Conservation (phyloP, 2,329 filamentous ascomycete genomes). For the Penicillium concentricum region DNA sequence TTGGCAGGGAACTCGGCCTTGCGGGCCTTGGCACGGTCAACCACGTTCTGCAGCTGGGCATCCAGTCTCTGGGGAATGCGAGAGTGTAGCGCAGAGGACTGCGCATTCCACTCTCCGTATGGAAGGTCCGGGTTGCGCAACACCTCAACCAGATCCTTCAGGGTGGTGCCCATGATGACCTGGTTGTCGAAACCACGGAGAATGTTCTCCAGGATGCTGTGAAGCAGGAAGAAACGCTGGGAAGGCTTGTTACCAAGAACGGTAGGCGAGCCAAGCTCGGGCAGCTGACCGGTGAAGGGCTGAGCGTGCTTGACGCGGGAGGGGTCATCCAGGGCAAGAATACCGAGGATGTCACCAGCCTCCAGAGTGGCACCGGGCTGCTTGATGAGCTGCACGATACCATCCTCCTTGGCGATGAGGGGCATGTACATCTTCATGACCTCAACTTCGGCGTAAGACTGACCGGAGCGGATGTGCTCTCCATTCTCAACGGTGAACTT, state of each 20-base stretch:
- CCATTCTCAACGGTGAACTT: constrained; percentile 97
- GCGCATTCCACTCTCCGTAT: constrained; percentile 93
- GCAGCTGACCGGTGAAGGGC: constrained; percentile 87
- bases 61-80: constrained; percentile 96
- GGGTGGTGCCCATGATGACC: constrained; percentile 83
- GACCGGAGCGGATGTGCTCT: constrained; percentile 84
- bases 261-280: constrained; percentile 79
- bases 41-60: constrained; percentile 73
- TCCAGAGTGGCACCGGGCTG: constrained; percentile 97
- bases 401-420: constrained; percentile 88
- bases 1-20: constrained; percentile 90
- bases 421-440: constrained; percentile 99
- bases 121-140: constrained; percentile 86
- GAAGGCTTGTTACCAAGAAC: constrained; percentile 88
- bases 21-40: constrained; percentile 77
- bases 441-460: constrained; percentile 94
- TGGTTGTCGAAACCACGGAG: constrained; percentile 95
- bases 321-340: constrained; percentile 90
- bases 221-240: constrained; percentile 77
- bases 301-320: constrained; percentile 95
- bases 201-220: constrained; percentile 80
- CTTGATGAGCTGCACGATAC: constrained; percentile 97
- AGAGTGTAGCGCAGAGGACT: constrained; percentile 94
- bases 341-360: constrained; percentile 97
- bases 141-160: constrained; percentile 87